Base-by-base conservation (phyloP, 208 protist species). In the Leishmania mexicana region DNA sequence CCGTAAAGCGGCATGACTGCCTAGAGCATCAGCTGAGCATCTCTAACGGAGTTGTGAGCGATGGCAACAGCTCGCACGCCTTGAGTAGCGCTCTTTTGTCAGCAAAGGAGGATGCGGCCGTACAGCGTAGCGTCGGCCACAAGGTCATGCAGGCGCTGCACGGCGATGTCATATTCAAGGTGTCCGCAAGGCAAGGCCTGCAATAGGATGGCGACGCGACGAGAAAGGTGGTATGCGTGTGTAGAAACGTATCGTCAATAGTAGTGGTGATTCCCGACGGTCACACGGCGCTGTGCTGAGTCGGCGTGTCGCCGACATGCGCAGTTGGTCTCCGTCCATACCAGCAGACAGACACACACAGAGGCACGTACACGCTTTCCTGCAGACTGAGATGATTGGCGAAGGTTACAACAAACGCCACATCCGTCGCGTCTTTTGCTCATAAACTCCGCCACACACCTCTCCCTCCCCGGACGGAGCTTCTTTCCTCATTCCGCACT, bases 101-200 rank as follows among this genome's bases (percentile, higher is more conserved):
- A 31, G 68, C 76, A 10, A 87, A 71, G 24, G 91, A 90, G 35
- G 73, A 79, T 4, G 84, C 80, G 1, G 80, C 85, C 42, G 54
- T 93, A 72, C 49, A 86, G 79, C 86, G 78, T 45, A 78, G 60
- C 42, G 88, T 95, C n/a, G 83, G 93, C 68, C 76, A 85, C 19
- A 89, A 93, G 51, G 51, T 90, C 3, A 78, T 89, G 21, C 49
- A 88, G 74, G 76, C 78, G 3, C 58, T 93, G 42, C 91, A 95
- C 81, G 83, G 87, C 40, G 84, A 85, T 58, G 81, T 86, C 45
- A 71, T 84, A 51, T 94, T 94, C 83, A 89, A 91, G 68, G 84
- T 91, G 21, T 67, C 81, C 0, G 83, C 85, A 21, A 45, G 21
- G 40, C 57, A 68, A 49, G 75, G 81, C 45, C 8, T 10, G 8